Base-by-base conservation (phyloP, 2,329 filamentous ascomycete species). In the Grosmannia clavigera region DNA sequence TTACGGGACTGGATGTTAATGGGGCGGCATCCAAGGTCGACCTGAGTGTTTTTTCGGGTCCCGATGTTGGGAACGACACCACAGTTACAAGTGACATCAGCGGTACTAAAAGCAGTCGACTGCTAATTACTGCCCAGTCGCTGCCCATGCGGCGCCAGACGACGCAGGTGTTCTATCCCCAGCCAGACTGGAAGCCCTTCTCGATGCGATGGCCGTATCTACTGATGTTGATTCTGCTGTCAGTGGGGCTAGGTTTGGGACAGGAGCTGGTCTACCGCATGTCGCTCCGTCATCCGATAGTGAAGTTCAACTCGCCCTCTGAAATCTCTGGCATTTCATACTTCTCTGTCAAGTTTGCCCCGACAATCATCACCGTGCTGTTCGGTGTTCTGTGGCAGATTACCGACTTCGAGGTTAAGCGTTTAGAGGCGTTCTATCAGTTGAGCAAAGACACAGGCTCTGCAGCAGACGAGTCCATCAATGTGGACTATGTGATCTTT, bases 401-500 rank as follows among this genome's bases (percentile, higher is more conserved):
- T 14, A 81, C 80, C 46, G 83, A 86, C 69, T 83, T 84, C 61
- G 83, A 86, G 65, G 82, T 87, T 2, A 82, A 81, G 67, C 78
- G 84, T n/a, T 71, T 86, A 33, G 84, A 87, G 68, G 80, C 84
- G 0, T 87, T 81, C 65, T 84, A 85, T 64, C 84, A 87, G 68
- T 74, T 87, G 57, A 85, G 83, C 3, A 81, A 77, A 63, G 73
- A 77, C 3, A 77, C 76, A 3, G 84, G 84, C 16, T 82, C 84
- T 1, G 71, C 84, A 25, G 84, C 84, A 0, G 80, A 79, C 48
- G 80, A 83, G 67, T 87, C 84, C 0, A 80, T 90, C 67, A 90
- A 89, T 64, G 85, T 88, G 62, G 85, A 89, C 69, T 90, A 90
- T 62, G 78, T 88, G 53, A 88, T 86, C 5, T 79, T 82, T 65